Base-by-base conservation (phyloP, 306 rosid species). In the Cyamopsis tetragonoloba region DNA sequence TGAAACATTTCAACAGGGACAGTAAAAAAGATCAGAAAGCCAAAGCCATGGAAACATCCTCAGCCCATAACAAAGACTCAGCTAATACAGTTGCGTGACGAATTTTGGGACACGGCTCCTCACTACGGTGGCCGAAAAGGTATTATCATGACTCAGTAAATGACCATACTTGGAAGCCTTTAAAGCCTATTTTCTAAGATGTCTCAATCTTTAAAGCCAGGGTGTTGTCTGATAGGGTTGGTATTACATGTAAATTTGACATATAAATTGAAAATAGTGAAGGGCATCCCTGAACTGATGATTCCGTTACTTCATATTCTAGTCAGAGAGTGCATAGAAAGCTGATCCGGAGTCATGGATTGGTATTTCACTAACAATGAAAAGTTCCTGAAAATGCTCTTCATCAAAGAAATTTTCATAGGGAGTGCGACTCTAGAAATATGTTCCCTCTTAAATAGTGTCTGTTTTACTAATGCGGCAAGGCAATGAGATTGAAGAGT, bases 41-140 rank as follows among this genome's bases (percentile, higher is more conserved):
- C 99, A 67, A 93, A 93, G 82, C 90, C 97, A 38, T 93, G 99
- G 99, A 93, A 88, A 82, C 97, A 93, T 83, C 96, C 99, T 57
- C 96, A 90, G 82, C 97, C 97, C 11, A 77, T 93, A 74, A 90
- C 99, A 23, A 93, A 81, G 89, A 80, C 90, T 64, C 96, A 93
- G 69, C 91, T 93, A 57, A 65, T 73, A 66, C 97, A 85, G 84
- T 30, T 93, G 84, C 96, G 96, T 4, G 99, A 93, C 39, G 99
- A 93, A 77, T 93, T 93, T 76, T 93, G 99, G 99, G 99, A 93
- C 64, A 93, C 99, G 27, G 92, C 99, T 74, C 98, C 98, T 78
- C 98, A 93, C 67, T 93, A 93, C 75, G 98, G 98, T 73, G 98
- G 98, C 65, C 87, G 88, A 62, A 89, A 89, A 84, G 98, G 98